Evolutionary conservation across 1,284 basidiomycete species (phyloP).

Genomic region (Sporisorium reilianum): DNA sequence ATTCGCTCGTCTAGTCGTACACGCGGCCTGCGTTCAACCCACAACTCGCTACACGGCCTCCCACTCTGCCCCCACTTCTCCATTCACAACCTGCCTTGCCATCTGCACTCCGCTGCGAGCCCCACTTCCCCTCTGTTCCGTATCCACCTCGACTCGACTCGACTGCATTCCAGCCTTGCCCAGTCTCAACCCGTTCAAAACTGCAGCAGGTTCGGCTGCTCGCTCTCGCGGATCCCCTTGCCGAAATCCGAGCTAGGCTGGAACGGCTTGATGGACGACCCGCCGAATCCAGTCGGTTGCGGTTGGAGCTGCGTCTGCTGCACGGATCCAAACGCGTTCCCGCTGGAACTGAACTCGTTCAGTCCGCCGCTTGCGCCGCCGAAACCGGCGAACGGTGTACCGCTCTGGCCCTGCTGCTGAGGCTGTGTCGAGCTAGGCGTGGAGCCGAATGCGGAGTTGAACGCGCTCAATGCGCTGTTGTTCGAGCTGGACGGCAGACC

Average conservation of each 20-base stretch:
- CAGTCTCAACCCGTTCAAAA: constrained; percentile 26
- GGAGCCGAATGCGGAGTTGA: constrained; percentile 25
- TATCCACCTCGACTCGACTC: too few species aligned
- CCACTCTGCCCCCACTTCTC: too few species aligned
- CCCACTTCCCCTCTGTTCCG: too few species aligned
- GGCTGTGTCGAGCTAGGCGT: constrained; percentile 1
- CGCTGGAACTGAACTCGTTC: constrained; percentile 1
- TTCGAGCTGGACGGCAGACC: constrained; percentile 15
- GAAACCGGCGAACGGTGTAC: neutral
- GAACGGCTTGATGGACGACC: constrained; percentile 62
- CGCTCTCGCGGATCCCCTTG: constrained; percentile 23
- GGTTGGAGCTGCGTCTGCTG: constrained; percentile 31
- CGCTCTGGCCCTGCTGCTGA: constrained; percentile 19
- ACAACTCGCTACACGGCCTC: too few species aligned
- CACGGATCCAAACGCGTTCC: constrained; percentile 1
- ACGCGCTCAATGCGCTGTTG: constrained; percentile 21
- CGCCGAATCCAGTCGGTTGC: constrained; percentile 56
- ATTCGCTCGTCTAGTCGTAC: too few species aligned
- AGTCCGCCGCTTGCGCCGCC: neutral
- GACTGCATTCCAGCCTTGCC: too few species aligned
- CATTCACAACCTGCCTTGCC: too few species aligned
- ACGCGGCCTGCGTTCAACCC: too few species aligned
- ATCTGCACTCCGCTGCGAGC: too few species aligned
- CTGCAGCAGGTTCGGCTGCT: constrained; percentile 35
- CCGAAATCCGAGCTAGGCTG: constrained; percentile 64